Percentiles rank a stretch among this genome's conserved stretches.
Conservation (phyloP, 805 yeast species). For the Barnettozyma siamensis region DNA sequence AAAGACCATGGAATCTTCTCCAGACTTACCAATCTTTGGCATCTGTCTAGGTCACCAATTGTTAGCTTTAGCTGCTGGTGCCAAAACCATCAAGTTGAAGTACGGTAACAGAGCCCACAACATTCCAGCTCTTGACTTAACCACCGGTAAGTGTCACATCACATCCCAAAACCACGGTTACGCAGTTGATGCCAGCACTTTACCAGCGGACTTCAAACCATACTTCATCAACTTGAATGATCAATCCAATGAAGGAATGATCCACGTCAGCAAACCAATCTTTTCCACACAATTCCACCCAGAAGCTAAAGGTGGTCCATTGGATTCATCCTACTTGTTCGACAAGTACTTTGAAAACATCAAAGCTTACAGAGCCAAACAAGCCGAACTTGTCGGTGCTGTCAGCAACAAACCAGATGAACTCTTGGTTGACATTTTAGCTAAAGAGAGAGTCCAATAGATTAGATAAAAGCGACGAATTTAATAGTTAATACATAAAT, state of each 20-base stretch:
- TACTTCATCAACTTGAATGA: slow-evolving; percentile 92
- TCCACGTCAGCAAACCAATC: slow-evolving; percentile 78
- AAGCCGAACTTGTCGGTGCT: slow-evolving; percentile 36
- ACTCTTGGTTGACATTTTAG: slow-evolving; percentile 55
- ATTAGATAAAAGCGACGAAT: neutral
- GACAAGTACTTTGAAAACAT: slow-evolving; percentile 82
- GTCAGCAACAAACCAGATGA: slow-evolving; percentile 36
- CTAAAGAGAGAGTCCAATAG: slow-evolving; percentile 56
- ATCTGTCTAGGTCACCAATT: slow-evolving; percentile 98
- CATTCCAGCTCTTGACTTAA: slow-evolving; percentile 88
- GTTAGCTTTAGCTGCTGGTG: slow-evolving; percentile 92
- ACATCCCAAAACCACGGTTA: slow-evolving; percentile 99
- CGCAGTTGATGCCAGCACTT: slow-evolving; percentile 82
- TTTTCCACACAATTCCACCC: slow-evolving; percentile 99
- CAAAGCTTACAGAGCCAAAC: slow-evolving; percentile 44
- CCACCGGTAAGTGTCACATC: slow-evolving; percentile 92
- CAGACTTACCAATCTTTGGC: slow-evolving; percentile 81
- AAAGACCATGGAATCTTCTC: slow-evolving; percentile 56
- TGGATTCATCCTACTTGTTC: slow-evolving; percentile 85
- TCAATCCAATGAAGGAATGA: slow-evolving; percentile 96
- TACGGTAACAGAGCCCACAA: slow-evolving; percentile 99
- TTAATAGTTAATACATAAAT: neutral
- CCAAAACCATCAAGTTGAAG: slow-evolving; percentile 84
- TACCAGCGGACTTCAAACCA: slow-evolving; percentile 74
- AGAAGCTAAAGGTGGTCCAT: slow-evolving; percentile 98